These are phyloP conservation scores for Boletus speciosus DNA, from an alignment of 768 basidiomycete species.

Conservation along the genomic window DNA sequence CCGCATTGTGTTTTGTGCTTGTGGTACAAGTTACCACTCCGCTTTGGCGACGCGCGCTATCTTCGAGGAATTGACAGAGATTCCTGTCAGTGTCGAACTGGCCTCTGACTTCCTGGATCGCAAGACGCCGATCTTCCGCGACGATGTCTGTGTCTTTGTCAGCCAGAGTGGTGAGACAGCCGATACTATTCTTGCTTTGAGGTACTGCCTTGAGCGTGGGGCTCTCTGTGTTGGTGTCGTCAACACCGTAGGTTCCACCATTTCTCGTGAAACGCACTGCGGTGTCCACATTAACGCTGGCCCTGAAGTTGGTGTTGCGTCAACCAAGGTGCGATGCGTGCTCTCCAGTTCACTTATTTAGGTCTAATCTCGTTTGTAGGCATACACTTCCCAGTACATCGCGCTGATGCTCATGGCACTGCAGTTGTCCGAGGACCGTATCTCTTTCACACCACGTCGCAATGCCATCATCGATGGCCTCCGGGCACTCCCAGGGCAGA, in stretches of 20 bases:
- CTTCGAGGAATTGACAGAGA: slow-evolving; percentile 98
- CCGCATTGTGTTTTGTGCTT: slow-evolving; percentile 96
- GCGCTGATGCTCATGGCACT: slow-evolving; percentile 98
- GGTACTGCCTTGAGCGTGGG: slow-evolving; percentile 95
- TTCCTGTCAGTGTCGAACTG: slow-evolving; percentile 94
- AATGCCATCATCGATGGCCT: slow-evolving; percentile 92
- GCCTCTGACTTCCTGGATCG: slow-evolving; percentile 98
- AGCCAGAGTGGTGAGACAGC: slow-evolving; percentile 99
- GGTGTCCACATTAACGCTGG: slow-evolving; percentile 99
- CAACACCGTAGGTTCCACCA: slow-evolving; percentile 96
- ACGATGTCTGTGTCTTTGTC: slow-evolving; percentile 94
- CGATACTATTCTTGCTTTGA: slow-evolving; percentile 93
- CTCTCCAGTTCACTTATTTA: not conserved
- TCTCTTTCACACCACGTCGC: slow-evolving; percentile 86
- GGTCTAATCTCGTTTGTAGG: slow-evolving; percentile 41
- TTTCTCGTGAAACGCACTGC: slow-evolving; percentile 97
- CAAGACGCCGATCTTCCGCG: slow-evolving; percentile 99
- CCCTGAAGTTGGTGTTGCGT: slow-evolving; percentile 98
- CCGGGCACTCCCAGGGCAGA: slow-evolving; percentile 84
- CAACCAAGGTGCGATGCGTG: slow-evolving; percentile 69
- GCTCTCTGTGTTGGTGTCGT: slow-evolving; percentile 97
- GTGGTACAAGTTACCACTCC: slow-evolving; percentile 97
- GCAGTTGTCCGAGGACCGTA: slow-evolving; percentile 94
- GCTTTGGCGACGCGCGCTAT: slow-evolving; percentile 95
- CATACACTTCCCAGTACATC: slow-evolving; percentile 98